Percentiles rank a stretch among this genome's conserved stretches.
phyloP scores from a whole-genome alignment of 768 basidiomycete species.

The Gloeopeniophorella convolvens region DNA sequence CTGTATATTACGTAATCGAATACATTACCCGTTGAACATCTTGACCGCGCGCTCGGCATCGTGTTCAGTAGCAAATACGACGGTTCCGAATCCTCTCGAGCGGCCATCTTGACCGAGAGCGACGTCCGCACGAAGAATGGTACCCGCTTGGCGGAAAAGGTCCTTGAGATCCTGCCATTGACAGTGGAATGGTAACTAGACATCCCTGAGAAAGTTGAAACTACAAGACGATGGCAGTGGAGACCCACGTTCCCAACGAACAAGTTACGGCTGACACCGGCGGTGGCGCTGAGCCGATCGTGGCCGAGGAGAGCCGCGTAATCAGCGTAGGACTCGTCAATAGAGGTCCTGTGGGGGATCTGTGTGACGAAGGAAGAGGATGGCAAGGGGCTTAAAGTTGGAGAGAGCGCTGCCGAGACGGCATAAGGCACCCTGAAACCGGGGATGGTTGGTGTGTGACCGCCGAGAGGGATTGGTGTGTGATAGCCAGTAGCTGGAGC shows the following conservation, averaged over 20 bases:
- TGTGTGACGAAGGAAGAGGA: conserved; percentile 20
- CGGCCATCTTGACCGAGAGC: conserved; percentile 83
- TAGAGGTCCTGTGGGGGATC: conserved; percentile 6
- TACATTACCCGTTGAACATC: conserved; percentile 82
- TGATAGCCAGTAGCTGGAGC: conserved; percentile 5
- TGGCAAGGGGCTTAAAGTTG: conserved; percentile 13
- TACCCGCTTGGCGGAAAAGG: conserved; percentile 85
- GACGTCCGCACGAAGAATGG: conserved; percentile 86
- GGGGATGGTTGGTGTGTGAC: conserved; percentile 10
- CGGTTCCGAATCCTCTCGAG: conserved; percentile 89
- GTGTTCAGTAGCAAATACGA: conserved; percentile 73
- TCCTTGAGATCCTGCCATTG: conserved; percentile 99
- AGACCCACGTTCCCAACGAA: conserved; percentile 84
- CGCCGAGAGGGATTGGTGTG: conserved; percentile 6
- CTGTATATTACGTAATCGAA: background rate
- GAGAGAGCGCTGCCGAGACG: conserved; percentile 1
- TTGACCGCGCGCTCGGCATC: conserved; percentile 81
- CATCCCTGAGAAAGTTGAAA: conserved; percentile 17
- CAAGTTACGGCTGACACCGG: conserved; percentile 46
- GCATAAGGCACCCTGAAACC: conserved; percentile 1
- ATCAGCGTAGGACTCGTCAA: conserved; percentile 17
- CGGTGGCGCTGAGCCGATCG: conserved; percentile 23
- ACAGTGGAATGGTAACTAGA: conserved; percentile 82
- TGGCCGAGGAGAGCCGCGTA: conserved; percentile 26
- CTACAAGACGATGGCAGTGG: conserved; percentile 15